Evolutionary conservation across 208 protist species (phyloP).

Genomic region (Wallacemonas sp.): DNA sequence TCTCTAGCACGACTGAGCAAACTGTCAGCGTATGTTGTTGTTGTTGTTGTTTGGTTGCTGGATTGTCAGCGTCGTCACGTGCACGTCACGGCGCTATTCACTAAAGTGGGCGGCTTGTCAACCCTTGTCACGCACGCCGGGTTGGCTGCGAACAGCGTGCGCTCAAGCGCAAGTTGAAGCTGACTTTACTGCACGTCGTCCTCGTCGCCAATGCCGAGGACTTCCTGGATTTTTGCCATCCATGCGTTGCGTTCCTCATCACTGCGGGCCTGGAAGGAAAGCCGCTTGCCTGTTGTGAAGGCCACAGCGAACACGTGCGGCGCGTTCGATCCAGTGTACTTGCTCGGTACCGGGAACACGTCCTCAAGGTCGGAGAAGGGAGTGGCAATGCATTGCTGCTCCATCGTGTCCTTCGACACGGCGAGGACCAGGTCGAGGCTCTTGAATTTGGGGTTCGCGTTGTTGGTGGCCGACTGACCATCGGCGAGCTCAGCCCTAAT

Average conservation of each 20-base stretch:
- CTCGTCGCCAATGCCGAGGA: slow-evolving; percentile 69
- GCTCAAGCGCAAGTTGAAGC: no score
- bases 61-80: no score
- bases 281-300: slow-evolving; percentile 72
- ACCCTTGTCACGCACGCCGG: no score
- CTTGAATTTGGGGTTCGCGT: slow-evolving; percentile 64
- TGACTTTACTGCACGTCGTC: slow-evolving; percentile 22
- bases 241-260: slow-evolving; percentile 61
- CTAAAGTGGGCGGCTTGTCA: no score
- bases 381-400: slow-evolving; percentile 75
- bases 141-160: no score
- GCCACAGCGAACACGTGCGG: slow-evolving; percentile 72
- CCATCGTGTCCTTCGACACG: slow-evolving; percentile 74
- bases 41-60: no score
- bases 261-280: slow-evolving; percentile 68
- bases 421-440: slow-evolving; percentile 64
- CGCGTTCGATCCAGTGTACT: slow-evolving; percentile 74
- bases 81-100: no score
- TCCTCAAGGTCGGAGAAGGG: slow-evolving; percentile 75
- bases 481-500: slow-evolving; percentile 65
- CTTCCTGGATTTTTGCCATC: slow-evolving; percentile 86
- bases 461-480: slow-evolving; percentile 34
- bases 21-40: no score
- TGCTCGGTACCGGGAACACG: slow-evolving; percentile 71
- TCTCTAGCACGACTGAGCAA: no score